These are phyloP conservation scores for Chytriomyces sp. DNA, from an alignment of 192 early-diverging fungal genomes.

Conservation along the genomic window DNA sequence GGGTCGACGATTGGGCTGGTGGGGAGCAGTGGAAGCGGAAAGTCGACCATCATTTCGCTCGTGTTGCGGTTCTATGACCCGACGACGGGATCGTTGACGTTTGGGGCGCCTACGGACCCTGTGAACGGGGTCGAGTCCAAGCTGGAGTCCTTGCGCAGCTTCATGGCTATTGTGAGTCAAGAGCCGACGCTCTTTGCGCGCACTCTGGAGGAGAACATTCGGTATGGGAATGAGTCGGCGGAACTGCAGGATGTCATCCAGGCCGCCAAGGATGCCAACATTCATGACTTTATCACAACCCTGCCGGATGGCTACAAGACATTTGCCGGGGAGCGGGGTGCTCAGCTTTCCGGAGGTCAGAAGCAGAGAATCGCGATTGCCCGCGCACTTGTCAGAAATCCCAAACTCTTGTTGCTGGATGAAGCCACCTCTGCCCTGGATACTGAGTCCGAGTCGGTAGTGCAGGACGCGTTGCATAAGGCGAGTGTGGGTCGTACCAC, in stretches of 20 bases:
- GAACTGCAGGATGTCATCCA: slow-evolving; percentile 55
- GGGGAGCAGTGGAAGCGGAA: slow-evolving; percentile 82
- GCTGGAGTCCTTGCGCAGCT: slow-evolving; percentile 62
- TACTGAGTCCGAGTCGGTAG: slow-evolving; percentile 64
- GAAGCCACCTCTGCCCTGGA: slow-evolving; percentile 59
- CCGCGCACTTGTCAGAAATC: slow-evolving; percentile 62
- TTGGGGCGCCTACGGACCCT: slow-evolving; percentile 68
- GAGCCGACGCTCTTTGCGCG: slow-evolving; percentile 88
- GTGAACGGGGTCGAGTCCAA: slow-evolving; percentile 61
- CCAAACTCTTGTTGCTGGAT: slow-evolving; percentile 47
- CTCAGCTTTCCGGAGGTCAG: slow-evolving; percentile 49
- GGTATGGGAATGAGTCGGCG: slow-evolving; percentile 47
- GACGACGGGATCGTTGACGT: slow-evolving; percentile 51
- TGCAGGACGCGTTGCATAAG: slow-evolving; percentile 63
- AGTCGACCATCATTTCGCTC: slow-evolving; percentile 55
- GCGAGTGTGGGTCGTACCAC: slow-evolving; percentile 64
- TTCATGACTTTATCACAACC: slow-evolving; percentile 62
- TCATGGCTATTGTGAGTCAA: slow-evolving; percentile 86
- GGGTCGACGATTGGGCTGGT: slow-evolving; percentile 85
- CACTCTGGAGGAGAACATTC: slow-evolving; percentile 85
- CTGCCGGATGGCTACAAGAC: slow-evolving; percentile 61
- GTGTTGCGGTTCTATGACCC: slow-evolving; percentile 80
- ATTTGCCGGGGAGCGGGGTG: slow-evolving; percentile 41
- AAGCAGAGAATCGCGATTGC: slow-evolving; percentile 51
- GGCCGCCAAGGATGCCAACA: slow-evolving; percentile 74